Conservation (phyloP, 495 filamentous ascomycete species). For the Tuber umbilicatum region DNA sequence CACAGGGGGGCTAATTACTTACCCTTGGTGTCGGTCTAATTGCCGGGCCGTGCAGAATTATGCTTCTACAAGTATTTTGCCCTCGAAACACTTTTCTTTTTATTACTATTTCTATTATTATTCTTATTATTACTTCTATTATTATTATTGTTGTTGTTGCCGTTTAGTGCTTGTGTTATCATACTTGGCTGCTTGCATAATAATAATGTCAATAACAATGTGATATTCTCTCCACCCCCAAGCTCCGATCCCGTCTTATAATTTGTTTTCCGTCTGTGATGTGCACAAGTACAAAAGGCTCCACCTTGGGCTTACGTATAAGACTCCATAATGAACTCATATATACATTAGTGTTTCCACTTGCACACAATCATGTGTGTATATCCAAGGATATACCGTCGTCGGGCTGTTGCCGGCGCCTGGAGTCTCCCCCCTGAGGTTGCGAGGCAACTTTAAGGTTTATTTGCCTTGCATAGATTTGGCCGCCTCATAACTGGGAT, state of each 20-base stretch:
- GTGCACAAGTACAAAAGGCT: not conserved
- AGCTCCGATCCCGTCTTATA: not conserved
- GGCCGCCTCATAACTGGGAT: conserved; percentile 25
- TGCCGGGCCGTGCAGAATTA: not conserved
- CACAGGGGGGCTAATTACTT: not conserved
- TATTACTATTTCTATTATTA: not conserved
- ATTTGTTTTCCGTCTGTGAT: too few species aligned
- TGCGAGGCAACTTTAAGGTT: conserved; percentile 35
- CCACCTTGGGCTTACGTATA: not conserved
- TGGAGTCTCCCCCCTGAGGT: conserved; percentile 11
- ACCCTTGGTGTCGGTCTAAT: not conserved
- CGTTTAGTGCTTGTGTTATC: not conserved
- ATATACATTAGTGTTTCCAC: not conserved
- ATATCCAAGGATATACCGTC: conserved; percentile 21
- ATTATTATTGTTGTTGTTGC: not conserved
- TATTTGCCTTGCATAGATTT: conserved; percentile 37
- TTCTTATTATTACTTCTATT: not conserved
- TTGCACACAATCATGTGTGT: not conserved
- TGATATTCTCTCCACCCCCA: not conserved
- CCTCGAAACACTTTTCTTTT: not conserved
- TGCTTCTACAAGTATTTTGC: not conserved
- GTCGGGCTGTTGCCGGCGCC: conserved; percentile 26
- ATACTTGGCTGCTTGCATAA: not conserved
- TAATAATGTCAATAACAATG: too few species aligned
- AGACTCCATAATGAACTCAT: not conserved